A percentile compares a stretch with the other conserved stretches of the same genome.
These are phyloP conservation scores for Ogataea angusta DNA, from an alignment of 805 yeast genomes.

Conservation along the genomic window DNA sequence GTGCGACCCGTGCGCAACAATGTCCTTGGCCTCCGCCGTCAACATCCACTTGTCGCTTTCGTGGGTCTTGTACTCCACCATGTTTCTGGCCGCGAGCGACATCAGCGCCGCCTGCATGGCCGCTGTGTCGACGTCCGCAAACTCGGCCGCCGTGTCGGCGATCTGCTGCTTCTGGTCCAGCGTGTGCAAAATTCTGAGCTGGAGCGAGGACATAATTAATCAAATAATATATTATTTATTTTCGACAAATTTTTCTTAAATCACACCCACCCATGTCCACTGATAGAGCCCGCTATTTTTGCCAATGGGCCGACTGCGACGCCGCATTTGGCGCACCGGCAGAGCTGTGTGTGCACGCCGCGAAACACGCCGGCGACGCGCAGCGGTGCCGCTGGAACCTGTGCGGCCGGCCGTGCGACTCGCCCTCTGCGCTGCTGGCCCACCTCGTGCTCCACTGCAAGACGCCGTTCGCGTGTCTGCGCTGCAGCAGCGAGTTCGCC, in stretches of 20 bases:
- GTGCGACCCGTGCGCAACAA: conserved; percentile 80
- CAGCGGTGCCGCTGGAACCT: conserved; percentile 37
- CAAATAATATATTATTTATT: not conserved
- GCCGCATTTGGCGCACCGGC: not conserved
- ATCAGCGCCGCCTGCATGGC: conserved; percentile 77
- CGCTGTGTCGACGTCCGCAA: conserved; percentile 64
- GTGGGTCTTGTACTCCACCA: conserved; percentile 68
- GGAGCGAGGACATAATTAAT: conserved; percentile 61
- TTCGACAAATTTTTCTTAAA: conserved; percentile 9
- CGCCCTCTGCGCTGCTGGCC: conserved; percentile 1
- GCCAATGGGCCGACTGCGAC: conserved; percentile 7
- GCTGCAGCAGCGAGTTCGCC: conserved; percentile 55
- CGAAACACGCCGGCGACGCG: conserved; percentile 12
- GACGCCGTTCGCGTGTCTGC: conserved; percentile 62
- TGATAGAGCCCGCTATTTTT: conserved; percentile 3
- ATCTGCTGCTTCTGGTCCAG: conserved; percentile 64
- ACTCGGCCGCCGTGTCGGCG: conserved; percentile 62
- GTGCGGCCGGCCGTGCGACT: conserved; percentile 29
- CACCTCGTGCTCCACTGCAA: conserved; percentile 36
- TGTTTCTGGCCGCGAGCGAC: conserved; percentile 79
- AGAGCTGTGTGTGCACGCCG: conserved; percentile 16
- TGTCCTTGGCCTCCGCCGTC: conserved; percentile 78
- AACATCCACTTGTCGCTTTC: conserved; percentile 76
- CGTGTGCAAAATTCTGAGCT: conserved; percentile 57
- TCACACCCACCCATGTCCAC: conserved; percentile 7